Percentiles rank a stretch among this genome's conserved stretches.
These are phyloP conservation scores for Candida berthetii DNA, from an alignment of 805 yeast species.

Conservation along the genomic window DNA sequence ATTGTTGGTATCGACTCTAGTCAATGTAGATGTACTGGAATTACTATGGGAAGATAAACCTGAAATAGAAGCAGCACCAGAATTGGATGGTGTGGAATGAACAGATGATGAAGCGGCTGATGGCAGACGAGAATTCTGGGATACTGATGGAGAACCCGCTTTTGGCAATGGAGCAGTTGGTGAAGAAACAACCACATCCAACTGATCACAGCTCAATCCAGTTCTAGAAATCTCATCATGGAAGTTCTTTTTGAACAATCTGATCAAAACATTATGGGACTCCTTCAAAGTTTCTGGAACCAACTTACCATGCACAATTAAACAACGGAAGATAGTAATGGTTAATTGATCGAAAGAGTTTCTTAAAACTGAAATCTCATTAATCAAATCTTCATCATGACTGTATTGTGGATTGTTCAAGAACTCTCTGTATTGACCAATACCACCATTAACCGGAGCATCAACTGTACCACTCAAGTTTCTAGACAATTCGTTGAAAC, in stretches of 20 bases:
- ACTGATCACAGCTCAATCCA: constrained; percentile 19
- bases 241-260: constrained; percentile 63
- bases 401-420: constrained; percentile 33
- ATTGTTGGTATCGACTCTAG: constrained; percentile 20
- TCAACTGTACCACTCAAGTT: constrained; percentile 81
- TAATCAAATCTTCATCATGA: constrained; percentile 16
- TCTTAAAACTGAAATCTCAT: constrained; percentile 23
- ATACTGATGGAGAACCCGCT: constrained; percentile 6
- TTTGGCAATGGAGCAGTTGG: constrained; percentile 5
- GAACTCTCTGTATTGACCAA: constrained; percentile 73
- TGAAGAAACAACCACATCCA: constrained; percentile 11
- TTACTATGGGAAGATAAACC: constrained; percentile 3
- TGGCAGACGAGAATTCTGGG: constrained; percentile 10
- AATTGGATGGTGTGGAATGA: background rate
- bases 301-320: constrained; percentile 61
- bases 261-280: constrained; percentile 61
- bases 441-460: constrained; percentile 91
- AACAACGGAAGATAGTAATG: constrained; percentile 55
- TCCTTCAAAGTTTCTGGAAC: constrained; percentile 49
- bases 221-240: constrained; percentile 47
- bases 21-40: constrained; percentile 5
- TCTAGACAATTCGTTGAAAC: constrained; percentile 62
- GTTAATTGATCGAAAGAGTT: constrained; percentile 64
- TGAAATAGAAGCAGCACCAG: constrained; percentile 1
- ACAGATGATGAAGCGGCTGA: background rate